phyloP scores from a whole-genome alignment of 176 grass and related monocot genomes.

The Phyllostachys edulis region DNA sequence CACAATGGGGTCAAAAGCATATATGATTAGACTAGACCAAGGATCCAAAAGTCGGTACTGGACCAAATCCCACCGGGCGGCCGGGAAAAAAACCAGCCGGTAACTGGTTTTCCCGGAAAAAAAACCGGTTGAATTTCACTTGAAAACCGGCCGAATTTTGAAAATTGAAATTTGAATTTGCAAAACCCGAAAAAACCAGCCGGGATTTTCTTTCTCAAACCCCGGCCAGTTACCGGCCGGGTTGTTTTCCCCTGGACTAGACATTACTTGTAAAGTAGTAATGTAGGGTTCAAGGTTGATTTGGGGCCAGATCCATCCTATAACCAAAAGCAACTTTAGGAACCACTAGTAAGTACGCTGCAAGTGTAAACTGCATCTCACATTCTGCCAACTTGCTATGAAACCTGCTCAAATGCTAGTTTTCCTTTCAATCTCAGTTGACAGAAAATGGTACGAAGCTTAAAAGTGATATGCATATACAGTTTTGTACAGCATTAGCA shows the following conservation, averaged over 20 bases:
- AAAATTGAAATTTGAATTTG: no score
- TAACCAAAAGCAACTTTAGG: slow-evolving; percentile 29
- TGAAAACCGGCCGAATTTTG: no score
- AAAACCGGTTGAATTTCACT: no score
- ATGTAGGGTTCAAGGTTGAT: slow-evolving; percentile 20
- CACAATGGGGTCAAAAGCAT: background rate
- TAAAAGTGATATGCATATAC: background rate
- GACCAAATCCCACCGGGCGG: no score
- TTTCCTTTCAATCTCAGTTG: background rate
- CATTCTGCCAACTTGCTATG: slow-evolving; percentile 3
- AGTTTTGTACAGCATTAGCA: background rate
- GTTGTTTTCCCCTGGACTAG: no score
- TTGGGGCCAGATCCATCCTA: background rate
- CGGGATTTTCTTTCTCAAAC: no score
- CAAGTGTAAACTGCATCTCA: slow-evolving; percentile 15
- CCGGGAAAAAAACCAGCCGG: no score
- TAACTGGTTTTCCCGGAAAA: no score
- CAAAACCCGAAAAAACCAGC: no score
- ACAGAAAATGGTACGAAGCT: slow-evolving; percentile 10
- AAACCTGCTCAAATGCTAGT: background rate
- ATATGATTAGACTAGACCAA: slow-evolving; percentile 1
- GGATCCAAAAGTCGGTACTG: no score
- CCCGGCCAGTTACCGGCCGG: no score
- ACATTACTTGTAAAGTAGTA: background rate
- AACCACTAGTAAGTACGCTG: slow-evolving; percentile 14